These are phyloP conservation scores for Chlamydomonas incerta DNA, from an alignment of 139 green algal species.

Conservation along the genomic window DNA sequence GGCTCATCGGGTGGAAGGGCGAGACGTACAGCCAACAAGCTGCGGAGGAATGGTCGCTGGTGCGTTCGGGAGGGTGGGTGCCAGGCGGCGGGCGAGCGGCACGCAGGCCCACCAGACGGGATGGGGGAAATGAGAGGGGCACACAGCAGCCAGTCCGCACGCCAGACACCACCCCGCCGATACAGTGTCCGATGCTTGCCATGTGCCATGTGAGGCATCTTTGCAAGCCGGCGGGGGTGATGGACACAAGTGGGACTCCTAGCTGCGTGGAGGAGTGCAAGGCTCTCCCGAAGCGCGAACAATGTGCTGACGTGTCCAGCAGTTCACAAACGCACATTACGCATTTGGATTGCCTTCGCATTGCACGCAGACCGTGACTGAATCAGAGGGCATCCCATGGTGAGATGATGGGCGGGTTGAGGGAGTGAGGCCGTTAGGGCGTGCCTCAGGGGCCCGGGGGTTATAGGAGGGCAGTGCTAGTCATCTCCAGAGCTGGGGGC, in stretches of 20 bases:
- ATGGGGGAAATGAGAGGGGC: background rate
- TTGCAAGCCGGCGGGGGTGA: background rate
- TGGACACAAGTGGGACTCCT: too few species aligned
- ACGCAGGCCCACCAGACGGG: background rate
- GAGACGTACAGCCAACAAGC: background rate
- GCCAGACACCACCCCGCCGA: background rate
- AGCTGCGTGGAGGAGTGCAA: too few species aligned
- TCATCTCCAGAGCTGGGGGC: too few species aligned
- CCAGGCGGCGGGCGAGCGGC: background rate
- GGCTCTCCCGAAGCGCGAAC: too few species aligned
- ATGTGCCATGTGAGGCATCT: background rate
- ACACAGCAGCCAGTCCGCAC: background rate
- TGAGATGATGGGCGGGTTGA: background rate
- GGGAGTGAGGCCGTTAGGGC: background rate
- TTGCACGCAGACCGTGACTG: background rate
- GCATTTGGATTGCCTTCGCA: too few species aligned
- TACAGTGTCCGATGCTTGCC: background rate
- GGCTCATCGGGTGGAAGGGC: constrained; percentile 34
- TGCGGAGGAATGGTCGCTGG: background rate
- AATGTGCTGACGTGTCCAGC: too few species aligned
- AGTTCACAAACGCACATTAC: too few species aligned
- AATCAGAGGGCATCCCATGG: background rate
- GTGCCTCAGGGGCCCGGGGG: too few species aligned
- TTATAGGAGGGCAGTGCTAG: too few species aligned
- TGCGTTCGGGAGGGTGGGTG: background rate